Base-by-base conservation (phyloP, 2,329 filamentous ascomycete genomes). In the Curvularia eragrostidis region DNA sequence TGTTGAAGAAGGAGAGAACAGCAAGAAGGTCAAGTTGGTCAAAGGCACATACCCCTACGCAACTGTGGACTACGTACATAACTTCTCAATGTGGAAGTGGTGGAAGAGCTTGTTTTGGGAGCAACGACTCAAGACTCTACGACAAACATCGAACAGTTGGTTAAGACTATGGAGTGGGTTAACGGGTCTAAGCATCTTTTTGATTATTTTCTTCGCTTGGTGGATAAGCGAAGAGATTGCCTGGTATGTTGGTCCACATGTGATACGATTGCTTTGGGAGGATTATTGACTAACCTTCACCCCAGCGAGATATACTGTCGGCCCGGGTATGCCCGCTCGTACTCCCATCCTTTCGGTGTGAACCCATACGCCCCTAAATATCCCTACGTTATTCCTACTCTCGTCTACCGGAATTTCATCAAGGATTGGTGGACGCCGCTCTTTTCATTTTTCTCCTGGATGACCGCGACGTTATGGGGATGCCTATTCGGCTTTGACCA, bases 311-410 rank as follows among this genome's bases (percentile, higher is more conserved):
- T 78, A 26, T 85, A 83, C 70, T 84, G 82, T 66, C 81, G 84
- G 47, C 81, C 81, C 3, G 61, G 74, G 7, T 81, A 83, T 57
- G 81, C 83, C 4, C 64, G 74, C 12, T 76, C 67, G 7, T 85
- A 84, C 24, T 64, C 62, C 63, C 72, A 78, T 34, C 82, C 81
- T 21, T 83, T 81, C 58, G 83, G 82, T 52, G 75, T 85, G 32
- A 75, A 80, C 42, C 79, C 79, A 19, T 75, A 85, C 59, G 83
- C 83, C 9, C 85, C 85, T 0, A 67, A 75, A 21, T 84, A 81
- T 49, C 85, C 85, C 0, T 84, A 81, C 58, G 84, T 85, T 5
- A 77, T 85, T 5, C 82, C 83, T 3, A 86, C 83, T 3, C 78
- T 87, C 67, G 56, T 85, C 3, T 83, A 78, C 46, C 71, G 79